A percentile compares a stretch with the other conserved stretches of the same genome.
Conservation (phyloP, 768 basidiomycete species). For the Lyophyllum atratum region DNA sequence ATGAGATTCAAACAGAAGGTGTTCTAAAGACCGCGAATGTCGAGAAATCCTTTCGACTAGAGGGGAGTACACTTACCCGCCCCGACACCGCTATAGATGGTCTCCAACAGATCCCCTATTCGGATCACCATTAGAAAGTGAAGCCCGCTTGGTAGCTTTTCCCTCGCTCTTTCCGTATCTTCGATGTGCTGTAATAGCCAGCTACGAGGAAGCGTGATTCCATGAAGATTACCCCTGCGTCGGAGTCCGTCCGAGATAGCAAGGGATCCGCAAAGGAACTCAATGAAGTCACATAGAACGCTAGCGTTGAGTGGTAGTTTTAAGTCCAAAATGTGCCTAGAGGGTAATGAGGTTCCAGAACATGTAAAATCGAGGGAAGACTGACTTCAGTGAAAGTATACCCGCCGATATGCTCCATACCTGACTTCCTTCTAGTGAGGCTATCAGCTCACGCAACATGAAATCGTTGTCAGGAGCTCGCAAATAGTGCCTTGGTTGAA, state of each 20-base stretch:
- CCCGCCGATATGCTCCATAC: conserved; percentile 33
- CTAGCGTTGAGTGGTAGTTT: conserved; percentile 43
- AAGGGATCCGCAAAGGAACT: conserved; percentile 44
- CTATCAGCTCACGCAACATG: conserved; percentile 23
- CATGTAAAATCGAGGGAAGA: not conserved
- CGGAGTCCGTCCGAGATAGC: conserved; percentile 35
- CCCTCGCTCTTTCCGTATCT: conserved; percentile 12
- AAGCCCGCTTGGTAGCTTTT: not conserved
- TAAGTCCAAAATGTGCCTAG: conserved; percentile 46
- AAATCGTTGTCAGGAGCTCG: conserved; percentile 12
- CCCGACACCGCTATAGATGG: conserved; percentile 27
- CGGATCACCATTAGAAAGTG: conserved; percentile 11
- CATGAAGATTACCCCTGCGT: conserved; percentile 33
- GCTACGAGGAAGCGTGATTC: conserved; percentile 52
- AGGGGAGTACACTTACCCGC: conserved; percentile 23
- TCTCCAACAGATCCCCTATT: conserved; percentile 27
- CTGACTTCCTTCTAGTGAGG: conserved; percentile 27
- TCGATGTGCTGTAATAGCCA: conserved; percentile 41
- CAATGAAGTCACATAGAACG: conserved; percentile 53
- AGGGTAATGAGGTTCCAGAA: not conserved
- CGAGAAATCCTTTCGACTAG: not conserved
- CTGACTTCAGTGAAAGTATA: conserved; percentile 42
- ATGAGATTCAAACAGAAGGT: conserved; percentile 28
- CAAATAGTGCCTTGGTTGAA: conserved; percentile 18
- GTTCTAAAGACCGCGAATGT: conserved; percentile 17